Base-by-base conservation (phyloP, 164 flowering plant species). In the Pachysandra terminalis region DNA sequence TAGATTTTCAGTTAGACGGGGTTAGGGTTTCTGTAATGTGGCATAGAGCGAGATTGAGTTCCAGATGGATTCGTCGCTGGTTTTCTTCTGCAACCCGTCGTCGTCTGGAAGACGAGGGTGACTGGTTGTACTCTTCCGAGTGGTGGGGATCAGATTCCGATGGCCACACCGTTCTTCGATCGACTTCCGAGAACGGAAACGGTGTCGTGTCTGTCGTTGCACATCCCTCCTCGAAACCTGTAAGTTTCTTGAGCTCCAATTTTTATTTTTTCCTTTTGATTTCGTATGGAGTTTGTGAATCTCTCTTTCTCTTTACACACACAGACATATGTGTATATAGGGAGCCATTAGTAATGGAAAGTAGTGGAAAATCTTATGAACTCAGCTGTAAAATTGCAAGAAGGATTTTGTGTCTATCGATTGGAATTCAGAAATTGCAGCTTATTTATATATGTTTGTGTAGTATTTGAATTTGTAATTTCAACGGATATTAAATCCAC, bases 161-260 rank as follows among this genome's bases (percentile, higher is more conserved):
- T n/a, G 83, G 81, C 41, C 78, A 82, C 53, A 74, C 87, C 32
- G 86, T 90, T 64, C 73, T 92, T 76, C 93, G 86, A 7, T 73
- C 87, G 0, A 40, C 57, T 65, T 95, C 99, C 37, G 80, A 72
- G 28, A 73, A 76, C 23, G 99, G 99, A 66, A 95, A 92, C 74
- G 99, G 99, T 54, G 80, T 85, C 69, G 94, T 95, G 5, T 86
- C 99, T 3, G 99, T 95, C 63, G 69, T 86, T 26, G 83, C 96
- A 16, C 77, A 81, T 75, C 96, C 96, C 65, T 88, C 88, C 72
- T 95, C 97, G 19, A 67, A 75, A 59, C 99, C 98, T 57, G 99
- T 91, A 24, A 66, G 80, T 71, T 65, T 58, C 73, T 71, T 62
- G 17, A 54, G 27, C 48, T 28, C 61, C 61, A 45, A n/a, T 61